A percentile compares a stretch with the other conserved stretches of the same genome.
phyloP scores from a whole-genome alignment of 2,329 filamentous ascomycete genomes.

The Alternaria conjuncta region DNA sequence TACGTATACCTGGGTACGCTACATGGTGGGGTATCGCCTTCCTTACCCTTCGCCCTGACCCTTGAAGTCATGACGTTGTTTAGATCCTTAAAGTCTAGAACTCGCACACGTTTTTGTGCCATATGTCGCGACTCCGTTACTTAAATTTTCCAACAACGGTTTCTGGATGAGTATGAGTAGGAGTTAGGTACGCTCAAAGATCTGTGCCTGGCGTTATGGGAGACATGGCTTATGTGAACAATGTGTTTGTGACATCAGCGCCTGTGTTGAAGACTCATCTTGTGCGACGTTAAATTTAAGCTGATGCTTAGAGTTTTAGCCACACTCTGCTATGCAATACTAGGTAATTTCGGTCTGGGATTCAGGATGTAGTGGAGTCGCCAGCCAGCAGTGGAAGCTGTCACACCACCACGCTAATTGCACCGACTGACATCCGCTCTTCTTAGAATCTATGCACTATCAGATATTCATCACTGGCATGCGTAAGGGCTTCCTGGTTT shows the following conservation, averaged over 20 bases:
- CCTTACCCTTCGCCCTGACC: not conserved
- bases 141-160: not conserved
- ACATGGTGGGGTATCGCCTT: slow-evolving; percentile 3
- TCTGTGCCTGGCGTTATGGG: not conserved
- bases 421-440: not conserved
- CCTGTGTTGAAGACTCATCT: not conserved
- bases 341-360: not conserved
- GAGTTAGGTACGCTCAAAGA: not conserved
- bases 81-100: not conserved
- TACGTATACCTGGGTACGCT: not conserved
- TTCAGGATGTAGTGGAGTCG: not conserved
- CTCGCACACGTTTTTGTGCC: not conserved
- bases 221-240: not conserved
- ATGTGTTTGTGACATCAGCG: not conserved
- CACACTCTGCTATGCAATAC: not conserved
- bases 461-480: not conserved
- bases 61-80: slow-evolving; percentile 1
- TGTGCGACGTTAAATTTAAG: not conserved
- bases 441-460: not conserved
- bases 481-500: not conserved
- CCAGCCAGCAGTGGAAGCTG: not conserved
- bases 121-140: not conserved
- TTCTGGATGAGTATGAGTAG: not conserved
- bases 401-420: not conserved
- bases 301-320: not conserved